Conservation (phyloP, 1,284 basidiomycete species). For the Sutorius eximius region DNA sequence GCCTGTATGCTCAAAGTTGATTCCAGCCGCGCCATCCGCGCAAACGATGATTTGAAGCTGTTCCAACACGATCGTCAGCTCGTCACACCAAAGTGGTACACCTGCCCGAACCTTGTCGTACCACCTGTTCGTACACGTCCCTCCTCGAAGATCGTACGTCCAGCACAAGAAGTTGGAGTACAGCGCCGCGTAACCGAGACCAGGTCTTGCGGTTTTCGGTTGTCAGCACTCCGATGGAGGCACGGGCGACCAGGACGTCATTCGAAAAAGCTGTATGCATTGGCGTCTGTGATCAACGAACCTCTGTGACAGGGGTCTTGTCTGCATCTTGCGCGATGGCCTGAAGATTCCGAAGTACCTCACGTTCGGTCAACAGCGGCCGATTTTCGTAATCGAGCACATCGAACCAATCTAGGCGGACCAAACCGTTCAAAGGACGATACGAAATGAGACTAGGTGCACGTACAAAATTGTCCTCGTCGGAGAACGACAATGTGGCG, state of each 20-base stretch:
- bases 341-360: constrained; percentile 85
- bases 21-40: constrained; percentile 89
- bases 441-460: background rate
- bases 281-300: constrained; percentile 29
- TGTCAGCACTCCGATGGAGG: constrained; percentile 81
- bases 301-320: constrained; percentile 73
- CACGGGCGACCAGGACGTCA: constrained; percentile 61
- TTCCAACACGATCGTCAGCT: background rate
- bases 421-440: background rate
- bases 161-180: constrained; percentile 95
- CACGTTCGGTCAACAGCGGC: constrained; percentile 86
- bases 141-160: constrained; percentile 78
- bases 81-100: background rate
- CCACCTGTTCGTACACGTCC: constrained; percentile 96
- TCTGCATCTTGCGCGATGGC: constrained; percentile 91
- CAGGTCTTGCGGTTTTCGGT: constrained; percentile 95
- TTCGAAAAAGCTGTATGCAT: background rate
- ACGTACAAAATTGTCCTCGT: constrained; percentile 90
- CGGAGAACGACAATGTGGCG: constrained; percentile 88
- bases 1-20: constrained; percentile 98
- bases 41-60: constrained; percentile 94
- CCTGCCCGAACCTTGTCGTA: constrained; percentile 67
- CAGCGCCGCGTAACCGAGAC: constrained; percentile 79
- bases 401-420: constrained; percentile 83
- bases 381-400: constrained; percentile 87